Evolutionary conservation across 768 basidiomycete genomes (phyloP).

Genomic region (Boletus rubescentipes): DNA sequence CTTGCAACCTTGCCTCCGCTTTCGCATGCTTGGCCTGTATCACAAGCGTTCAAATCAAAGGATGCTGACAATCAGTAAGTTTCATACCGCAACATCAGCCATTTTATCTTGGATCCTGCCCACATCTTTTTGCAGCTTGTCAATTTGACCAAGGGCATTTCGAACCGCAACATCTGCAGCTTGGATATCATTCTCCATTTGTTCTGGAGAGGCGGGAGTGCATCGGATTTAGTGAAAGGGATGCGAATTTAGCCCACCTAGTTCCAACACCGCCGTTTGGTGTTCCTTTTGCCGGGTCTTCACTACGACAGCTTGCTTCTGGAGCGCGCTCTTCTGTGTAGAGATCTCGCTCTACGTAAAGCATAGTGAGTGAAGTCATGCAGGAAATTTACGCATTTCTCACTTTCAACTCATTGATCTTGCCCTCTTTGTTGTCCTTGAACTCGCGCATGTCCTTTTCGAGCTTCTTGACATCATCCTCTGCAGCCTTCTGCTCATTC

Average conservation of each 20-base stretch:
- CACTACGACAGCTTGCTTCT: conserved; percentile 76
- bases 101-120: conserved; percentile 54
- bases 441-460: conserved; percentile 98
- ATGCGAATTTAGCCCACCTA: conserved; percentile 53
- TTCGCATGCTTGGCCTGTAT: conserved; percentile 54
- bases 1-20: conserved; percentile 70
- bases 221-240: background rate
- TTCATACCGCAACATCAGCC: conserved; percentile 22
- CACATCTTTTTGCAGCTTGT: conserved; percentile 61
- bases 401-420: conserved; percentile 92
- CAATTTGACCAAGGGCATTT: conserved; percentile 43
- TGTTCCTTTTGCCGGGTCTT: conserved; percentile 89
- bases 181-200: conserved; percentile 33
- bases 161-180: conserved; percentile 20
- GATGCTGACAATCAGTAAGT: background rate
- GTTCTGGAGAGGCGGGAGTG: conserved; percentile 13
- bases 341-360: conserved; percentile 59
- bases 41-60: background rate
- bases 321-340: conserved; percentile 76
- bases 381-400: conserved; percentile 7
- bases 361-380: background rate
- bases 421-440: conserved; percentile 98
- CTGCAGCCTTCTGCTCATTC: conserved; percentile 73
- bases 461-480: conserved; percentile 79
- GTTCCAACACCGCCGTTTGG: conserved; percentile 82